These are phyloP conservation scores for Fraxinus pennsylvanica DNA, from an alignment of 257 asterid species.

Conservation along the genomic window DNA sequence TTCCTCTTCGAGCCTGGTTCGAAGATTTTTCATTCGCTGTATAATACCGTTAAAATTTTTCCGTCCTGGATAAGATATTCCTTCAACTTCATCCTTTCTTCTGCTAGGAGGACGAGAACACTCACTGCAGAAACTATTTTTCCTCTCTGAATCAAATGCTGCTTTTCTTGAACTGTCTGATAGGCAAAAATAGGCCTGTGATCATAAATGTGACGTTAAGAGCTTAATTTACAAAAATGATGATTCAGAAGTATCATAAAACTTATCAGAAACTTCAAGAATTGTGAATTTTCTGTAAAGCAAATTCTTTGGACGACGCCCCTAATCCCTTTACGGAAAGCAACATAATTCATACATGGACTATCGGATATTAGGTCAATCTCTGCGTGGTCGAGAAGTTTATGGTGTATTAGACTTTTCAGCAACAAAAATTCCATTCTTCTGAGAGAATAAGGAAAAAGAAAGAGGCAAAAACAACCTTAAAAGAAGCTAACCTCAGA, in stretches of 20 bases:
- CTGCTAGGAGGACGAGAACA: constrained; percentile 31
- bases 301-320: too few species aligned
- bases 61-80: constrained; percentile 26
- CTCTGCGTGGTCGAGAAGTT: too few species aligned
- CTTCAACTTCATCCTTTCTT: constrained; percentile 12
- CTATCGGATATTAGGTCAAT: too few species aligned
- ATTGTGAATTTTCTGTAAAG: too few species aligned
- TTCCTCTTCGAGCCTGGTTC: constrained; percentile 47
- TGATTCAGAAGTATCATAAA: not conserved
- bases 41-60: constrained; percentile 22
- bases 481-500: constrained; percentile 49
- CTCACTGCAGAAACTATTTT: constrained; percentile 37
- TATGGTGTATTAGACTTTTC: too few species aligned
- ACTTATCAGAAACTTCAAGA: too few species aligned
- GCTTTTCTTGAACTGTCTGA: constrained; percentile 47
- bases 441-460: not conserved
- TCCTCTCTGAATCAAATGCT: constrained; percentile 49
- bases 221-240: not conserved
- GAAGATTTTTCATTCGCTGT: constrained; percentile 45
- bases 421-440: not conserved
- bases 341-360: too few species aligned
- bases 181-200: constrained; percentile 72
- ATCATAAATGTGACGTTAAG: not conserved
- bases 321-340: too few species aligned
- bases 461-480: not conserved